These are phyloP conservation scores for Anthostomella pinea DNA, from an alignment of 2,329 filamentous ascomycete genomes.

Conservation along the genomic window DNA sequence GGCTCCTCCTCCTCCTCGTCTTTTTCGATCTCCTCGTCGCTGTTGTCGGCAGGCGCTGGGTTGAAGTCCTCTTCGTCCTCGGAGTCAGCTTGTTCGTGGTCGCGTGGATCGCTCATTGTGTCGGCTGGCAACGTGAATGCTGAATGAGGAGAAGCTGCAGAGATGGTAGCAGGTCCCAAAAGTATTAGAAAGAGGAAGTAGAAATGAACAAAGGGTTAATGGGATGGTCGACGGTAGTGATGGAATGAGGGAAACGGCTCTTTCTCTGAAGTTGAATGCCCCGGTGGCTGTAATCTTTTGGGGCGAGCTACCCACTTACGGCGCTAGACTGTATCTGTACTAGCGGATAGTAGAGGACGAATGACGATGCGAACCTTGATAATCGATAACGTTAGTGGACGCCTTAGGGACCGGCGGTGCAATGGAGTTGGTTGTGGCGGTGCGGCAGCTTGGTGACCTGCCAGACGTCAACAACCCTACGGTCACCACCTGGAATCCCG, in stretches of 20 bases:
- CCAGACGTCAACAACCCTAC: no score
- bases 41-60: slow-evolving; percentile 69
- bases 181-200: slow-evolving; percentile 4
- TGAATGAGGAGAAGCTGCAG: neutral
- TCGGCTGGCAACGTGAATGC: slow-evolving; percentile 9
- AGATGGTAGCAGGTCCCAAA: slow-evolving; percentile 2
- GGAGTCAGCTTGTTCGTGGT: slow-evolving; percentile 52
- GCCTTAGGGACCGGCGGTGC: no score
- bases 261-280: neutral
- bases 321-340: no score
- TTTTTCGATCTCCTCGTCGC: slow-evolving; percentile 62
- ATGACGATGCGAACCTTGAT: no score
- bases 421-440: no score
- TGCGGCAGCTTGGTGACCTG: no score
- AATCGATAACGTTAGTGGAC: no score
- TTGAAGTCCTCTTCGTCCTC: slow-evolving; percentile 90
- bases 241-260: neutral
- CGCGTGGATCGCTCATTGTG: slow-evolving; percentile 48
- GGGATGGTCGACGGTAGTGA: slow-evolving; percentile 1
- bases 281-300: neutral
- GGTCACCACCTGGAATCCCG: no score
- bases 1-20: slow-evolving; percentile 29
- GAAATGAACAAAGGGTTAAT: neutral
- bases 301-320: neutral
- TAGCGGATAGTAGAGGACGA: no score